Evolutionary conservation across 208 protist genomes (phyloP).

Genomic region (Trypanosoma avium): DNA sequence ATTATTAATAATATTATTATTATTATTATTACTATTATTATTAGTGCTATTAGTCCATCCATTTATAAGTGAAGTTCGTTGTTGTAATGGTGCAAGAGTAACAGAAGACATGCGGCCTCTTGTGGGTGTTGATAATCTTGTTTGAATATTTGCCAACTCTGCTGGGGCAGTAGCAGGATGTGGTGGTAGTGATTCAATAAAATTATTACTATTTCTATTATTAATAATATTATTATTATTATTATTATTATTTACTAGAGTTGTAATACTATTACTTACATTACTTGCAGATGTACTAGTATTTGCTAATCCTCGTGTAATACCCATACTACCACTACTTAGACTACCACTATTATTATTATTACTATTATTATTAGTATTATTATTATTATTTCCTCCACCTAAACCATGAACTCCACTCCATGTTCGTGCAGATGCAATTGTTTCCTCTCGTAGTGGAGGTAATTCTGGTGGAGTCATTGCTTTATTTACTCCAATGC

Average conservation of each 20-base stretch:
- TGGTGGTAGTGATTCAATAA: neutral
- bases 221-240: too few species aligned
- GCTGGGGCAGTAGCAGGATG: constrained; percentile 5
- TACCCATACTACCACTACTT: neutral
- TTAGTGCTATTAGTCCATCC: neutral
- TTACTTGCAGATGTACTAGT: neutral
- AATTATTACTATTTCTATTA: too few species aligned
- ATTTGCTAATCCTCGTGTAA: neutral
- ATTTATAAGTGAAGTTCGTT: neutral
- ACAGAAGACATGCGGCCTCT: constrained; percentile 4
- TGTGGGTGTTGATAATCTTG: neutral
- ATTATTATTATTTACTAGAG: too few species aligned
- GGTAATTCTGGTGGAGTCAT: constrained; percentile 6
- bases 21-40: constrained; percentile 4
- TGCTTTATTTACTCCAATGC: too few species aligned
- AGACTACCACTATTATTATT: neutral
- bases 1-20: neutral
- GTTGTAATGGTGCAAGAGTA: neutral
- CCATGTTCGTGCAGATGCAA: constrained; percentile 2
- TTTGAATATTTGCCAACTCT: neutral
- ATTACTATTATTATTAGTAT: neutral
- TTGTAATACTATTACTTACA: neutral
- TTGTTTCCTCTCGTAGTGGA: constrained; percentile 13
- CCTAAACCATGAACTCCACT: neutral
- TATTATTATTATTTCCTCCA: neutral